phyloP scores from a whole-genome alignment of 176 grass and related monocot genomes.

The Guadua angustifolia region DNA sequence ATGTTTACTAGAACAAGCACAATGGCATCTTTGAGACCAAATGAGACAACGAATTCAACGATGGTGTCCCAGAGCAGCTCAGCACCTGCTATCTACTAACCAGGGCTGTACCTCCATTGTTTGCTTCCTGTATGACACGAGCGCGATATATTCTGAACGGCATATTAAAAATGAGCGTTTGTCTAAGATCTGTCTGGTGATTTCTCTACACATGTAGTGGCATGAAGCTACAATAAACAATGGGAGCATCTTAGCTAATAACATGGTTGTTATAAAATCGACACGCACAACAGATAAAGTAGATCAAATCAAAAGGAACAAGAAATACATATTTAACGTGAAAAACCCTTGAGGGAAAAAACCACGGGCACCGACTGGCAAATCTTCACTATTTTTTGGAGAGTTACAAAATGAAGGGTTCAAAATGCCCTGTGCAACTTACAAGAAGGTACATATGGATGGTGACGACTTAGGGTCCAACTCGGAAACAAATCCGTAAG shows the following conservation, averaged over 20 bases:
- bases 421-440: too few species aligned
- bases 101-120: not conserved
- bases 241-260: slow-evolving; percentile 40
- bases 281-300: too few species aligned
- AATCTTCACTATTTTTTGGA: too few species aligned
- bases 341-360: too few species aligned
- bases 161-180: slow-evolving; percentile 26
- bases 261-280: not conserved
- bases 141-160: slow-evolving; percentile 19
- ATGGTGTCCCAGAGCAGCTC: not conserved
- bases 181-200: slow-evolving; percentile 48
- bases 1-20: not conserved
- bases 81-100: slow-evolving; percentile 3
- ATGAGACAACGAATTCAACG: slow-evolving; percentile 39
- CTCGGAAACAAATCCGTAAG: too few species aligned
- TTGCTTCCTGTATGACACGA: slow-evolving; percentile 26
- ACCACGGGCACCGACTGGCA: too few species aligned
- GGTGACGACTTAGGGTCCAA: too few species aligned
- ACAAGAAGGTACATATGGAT: too few species aligned
- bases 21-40: slow-evolving; percentile 42
- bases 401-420: too few species aligned
- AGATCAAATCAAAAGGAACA: too few species aligned
- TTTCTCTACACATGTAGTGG: slow-evolving; percentile 47
- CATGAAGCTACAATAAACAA: slow-evolving; percentile 39
- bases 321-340: too few species aligned